Conservation (phyloP, 371 early-diverging fungal genomes). For the Coelomomyces lativittatus region DNA sequence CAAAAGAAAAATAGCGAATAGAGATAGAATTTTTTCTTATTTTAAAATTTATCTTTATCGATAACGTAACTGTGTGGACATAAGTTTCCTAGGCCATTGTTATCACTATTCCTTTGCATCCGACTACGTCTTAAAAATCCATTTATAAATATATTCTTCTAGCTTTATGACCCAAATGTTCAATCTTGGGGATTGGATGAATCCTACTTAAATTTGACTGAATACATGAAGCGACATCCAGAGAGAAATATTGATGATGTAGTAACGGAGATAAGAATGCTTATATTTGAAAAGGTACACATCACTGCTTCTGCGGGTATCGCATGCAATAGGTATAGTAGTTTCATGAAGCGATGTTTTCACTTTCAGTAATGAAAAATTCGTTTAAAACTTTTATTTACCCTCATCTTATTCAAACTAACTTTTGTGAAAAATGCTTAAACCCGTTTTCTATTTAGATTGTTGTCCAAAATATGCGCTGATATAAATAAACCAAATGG, state of each 20-base stretch:
- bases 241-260: not conserved
- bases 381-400: not conserved
- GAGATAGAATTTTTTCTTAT: no score
- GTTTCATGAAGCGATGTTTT: not conserved
- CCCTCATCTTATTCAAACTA: no score
- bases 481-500: conserved; percentile 3
- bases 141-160: not conserved
- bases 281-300: not conserved
- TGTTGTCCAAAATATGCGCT: conserved; percentile 1
- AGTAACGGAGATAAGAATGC: not conserved
- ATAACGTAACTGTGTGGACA: no score
- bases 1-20: no score
- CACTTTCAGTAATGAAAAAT: not conserved
- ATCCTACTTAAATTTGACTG: not conserved
- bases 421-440: no score
- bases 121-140: not conserved
- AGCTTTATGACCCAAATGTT: not conserved
- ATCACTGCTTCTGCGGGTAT: conserved; percentile 1
- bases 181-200: not conserved
- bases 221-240: not conserved
- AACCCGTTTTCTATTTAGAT: not conserved
- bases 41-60: no score
- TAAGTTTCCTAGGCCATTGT: no score
- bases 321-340: conserved; percentile 17
- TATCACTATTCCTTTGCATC: no score